Conservation (phyloP, 768 basidiomycete species). For the Punctularia strigosozonata region DNA sequence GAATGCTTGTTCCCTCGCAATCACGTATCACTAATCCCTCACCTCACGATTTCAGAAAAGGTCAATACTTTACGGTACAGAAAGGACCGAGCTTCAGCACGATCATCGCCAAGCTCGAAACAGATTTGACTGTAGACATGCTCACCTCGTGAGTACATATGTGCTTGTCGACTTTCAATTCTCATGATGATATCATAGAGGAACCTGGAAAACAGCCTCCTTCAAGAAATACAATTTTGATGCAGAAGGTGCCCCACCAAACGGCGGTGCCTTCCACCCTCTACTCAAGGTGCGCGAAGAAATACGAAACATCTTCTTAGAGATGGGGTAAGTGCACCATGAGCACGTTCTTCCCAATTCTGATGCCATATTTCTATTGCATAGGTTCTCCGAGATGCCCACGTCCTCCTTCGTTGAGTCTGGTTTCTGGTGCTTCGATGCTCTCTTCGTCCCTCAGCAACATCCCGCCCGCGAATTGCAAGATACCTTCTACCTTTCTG, state of each 20-base stretch:
- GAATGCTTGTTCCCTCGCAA: background rate
- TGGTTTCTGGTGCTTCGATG: slow-evolving; percentile 99
- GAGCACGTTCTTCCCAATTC: slow-evolving; percentile 1
- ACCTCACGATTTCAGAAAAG: slow-evolving; percentile 59
- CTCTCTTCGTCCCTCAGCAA: slow-evolving; percentile 96
- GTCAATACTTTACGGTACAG: slow-evolving; percentile 84
- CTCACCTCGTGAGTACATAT: slow-evolving; percentile 80
- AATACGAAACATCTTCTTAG: slow-evolving; percentile 93
- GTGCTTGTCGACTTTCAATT: background rate
- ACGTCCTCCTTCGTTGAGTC: slow-evolving; percentile 94
- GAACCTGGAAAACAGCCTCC: slow-evolving; percentile 83
- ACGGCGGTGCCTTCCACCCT: slow-evolving; percentile 90
- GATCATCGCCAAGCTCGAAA: slow-evolving; percentile 86
- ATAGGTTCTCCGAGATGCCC: slow-evolving; percentile 96
- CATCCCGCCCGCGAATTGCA: slow-evolving; percentile 97
- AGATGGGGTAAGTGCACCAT: slow-evolving; percentile 75
- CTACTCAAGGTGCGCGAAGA: slow-evolving; percentile 97
- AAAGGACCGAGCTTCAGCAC: slow-evolving; percentile 86
- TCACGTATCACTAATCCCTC: slow-evolving; percentile 2
- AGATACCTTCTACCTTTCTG: slow-evolving; percentile 97
- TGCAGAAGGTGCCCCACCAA: slow-evolving; percentile 82
- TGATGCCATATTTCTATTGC: background rate
- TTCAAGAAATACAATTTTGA: slow-evolving; percentile 99
- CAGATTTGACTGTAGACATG: slow-evolving; percentile 95
- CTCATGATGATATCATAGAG: slow-evolving; percentile 33